Percentiles rank a stretch among this genome's conserved stretches.
Conservation (phyloP, 176 grass and related monocot genomes). For the Carex cristatella region DNA sequence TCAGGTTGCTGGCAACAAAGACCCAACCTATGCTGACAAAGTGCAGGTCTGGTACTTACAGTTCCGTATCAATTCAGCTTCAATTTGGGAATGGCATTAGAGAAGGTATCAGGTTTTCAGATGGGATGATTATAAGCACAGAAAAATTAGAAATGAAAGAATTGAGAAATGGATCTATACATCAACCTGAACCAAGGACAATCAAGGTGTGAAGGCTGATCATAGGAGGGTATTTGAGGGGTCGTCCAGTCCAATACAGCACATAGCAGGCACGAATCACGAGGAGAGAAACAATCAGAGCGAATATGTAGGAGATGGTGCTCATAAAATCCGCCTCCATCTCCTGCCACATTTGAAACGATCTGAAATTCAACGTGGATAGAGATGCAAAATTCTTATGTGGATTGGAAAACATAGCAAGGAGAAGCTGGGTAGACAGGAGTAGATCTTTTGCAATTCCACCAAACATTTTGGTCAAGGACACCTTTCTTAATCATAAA, state of each 20-base stretch:
- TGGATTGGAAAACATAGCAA: not conserved
- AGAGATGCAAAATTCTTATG: too few species aligned
- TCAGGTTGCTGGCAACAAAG: not conserved
- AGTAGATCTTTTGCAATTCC: not conserved
- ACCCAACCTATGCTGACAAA: not conserved
- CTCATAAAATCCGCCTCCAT: slow-evolving; percentile 1
- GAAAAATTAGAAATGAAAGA: not conserved
- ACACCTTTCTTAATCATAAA: not conserved
- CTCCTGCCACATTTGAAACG: not conserved
- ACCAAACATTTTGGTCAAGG: not conserved
- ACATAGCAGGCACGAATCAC: slow-evolving; percentile 35
- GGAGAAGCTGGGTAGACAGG: not conserved
- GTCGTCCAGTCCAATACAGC: slow-evolving; percentile 34
- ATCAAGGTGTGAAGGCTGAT: slow-evolving; percentile 37
- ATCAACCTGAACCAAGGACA: slow-evolving; percentile 56
- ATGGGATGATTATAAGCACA: not conserved
- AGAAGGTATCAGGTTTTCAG: not conserved
- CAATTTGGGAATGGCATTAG: not conserved
- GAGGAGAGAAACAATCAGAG: slow-evolving; percentile 34
- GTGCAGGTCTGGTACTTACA: not conserved
- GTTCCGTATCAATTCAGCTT: not conserved
- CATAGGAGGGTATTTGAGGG: not conserved
- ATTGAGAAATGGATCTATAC: not conserved
- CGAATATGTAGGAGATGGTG: not conserved
- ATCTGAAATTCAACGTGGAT: not conserved